Base-by-base conservation (phyloP, 352 stramenopile genomes). In the Phytophthora pluvialis region DNA sequence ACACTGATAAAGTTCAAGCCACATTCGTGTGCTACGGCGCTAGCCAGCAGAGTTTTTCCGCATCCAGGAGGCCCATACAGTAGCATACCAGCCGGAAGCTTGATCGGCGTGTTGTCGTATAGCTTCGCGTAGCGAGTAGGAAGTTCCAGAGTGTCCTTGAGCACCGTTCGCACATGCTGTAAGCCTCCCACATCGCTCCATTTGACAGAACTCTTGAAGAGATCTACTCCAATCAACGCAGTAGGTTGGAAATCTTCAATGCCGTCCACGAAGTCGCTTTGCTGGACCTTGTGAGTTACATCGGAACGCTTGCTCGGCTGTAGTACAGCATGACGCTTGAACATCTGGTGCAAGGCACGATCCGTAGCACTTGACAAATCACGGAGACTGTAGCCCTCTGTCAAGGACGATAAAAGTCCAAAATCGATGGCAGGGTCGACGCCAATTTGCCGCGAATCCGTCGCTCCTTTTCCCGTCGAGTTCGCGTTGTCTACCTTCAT, bases 61-160 rank as follows among this genome's bases (percentile, higher is more conserved):
- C 95, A 98, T 12, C 96, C 93, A 32, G 93, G 89, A 21, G 92
- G 92, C 0, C 91, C 93, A 56, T 97, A 96, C 3, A 98, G 56
- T 11, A 98, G 64, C 61, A 98, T 80, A 3, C 93, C 89, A 16
- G 87, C 88, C 13, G 89, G 86, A 13, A 95, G 68, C 54, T 93
- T 94, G 50, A 95, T 90, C 15, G 88, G 86, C 11, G 85, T 82
- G 36, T 84, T 88, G 40, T 92, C 80, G 60, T 96, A 97, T 9
- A 95, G 59, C 45, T 93, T 93, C 26, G 69, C 62, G 57, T 95
- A 94, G 0, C 74, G 78, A 18, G 87, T 94, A 9, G 87, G 88
- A 18, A 96, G 77, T 72, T 97, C 90, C 21, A 98, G 62, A 5
- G 93, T 96, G 35, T 97, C 90, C 49, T 95, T 95, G 18, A 98